Conservation (phyloP, 164 flowering plant genomes). For the Magnolia kwangsiensis region DNA sequence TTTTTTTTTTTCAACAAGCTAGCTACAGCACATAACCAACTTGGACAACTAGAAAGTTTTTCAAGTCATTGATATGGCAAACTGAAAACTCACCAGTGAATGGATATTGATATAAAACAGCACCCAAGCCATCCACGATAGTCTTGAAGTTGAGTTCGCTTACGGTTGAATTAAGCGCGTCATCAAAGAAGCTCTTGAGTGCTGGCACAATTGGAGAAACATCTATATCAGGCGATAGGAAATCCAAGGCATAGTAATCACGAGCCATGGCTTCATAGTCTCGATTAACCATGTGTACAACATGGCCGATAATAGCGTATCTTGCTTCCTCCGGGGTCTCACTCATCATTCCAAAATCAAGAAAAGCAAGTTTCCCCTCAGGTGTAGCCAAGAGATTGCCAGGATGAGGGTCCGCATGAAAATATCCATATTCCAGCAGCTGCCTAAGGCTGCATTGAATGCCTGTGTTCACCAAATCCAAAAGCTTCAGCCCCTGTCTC, state of each 20-base stretch:
- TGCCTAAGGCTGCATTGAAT: constrained; percentile 97
- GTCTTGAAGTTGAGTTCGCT: constrained; percentile 96
- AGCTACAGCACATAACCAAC: background rate
- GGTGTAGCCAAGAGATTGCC: constrained; percentile 97
- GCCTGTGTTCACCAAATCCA: constrained; percentile 89
- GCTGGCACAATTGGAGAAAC: constrained; percentile 98
- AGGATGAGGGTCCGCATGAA: constrained; percentile 99
- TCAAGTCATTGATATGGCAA: background rate
- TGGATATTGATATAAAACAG: constrained; percentile 85
- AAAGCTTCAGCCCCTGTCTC: constrained; percentile 76
- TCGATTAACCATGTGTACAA: constrained; percentile 97
- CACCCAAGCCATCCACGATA: constrained; percentile 88
- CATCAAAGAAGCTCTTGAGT: constrained; percentile 84
- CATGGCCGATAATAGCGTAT: constrained; percentile 91
- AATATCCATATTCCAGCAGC: constrained; percentile 91
- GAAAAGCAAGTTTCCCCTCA: constrained; percentile 94
- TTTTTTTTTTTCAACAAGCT: too few relatives aligned
- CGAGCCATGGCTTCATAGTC: constrained; percentile 99
- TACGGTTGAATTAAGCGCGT: constrained; percentile 82
- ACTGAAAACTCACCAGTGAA: constrained; percentile 71
- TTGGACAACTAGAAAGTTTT: background rate
- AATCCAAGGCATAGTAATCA: constrained; percentile 91
- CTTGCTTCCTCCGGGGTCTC: constrained; percentile 98
- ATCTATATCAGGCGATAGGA: constrained; percentile 84
- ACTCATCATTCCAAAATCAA: constrained; percentile 99